Evolutionary conservation across 495 filamentous ascomycete genomes (phyloP).

Genomic region (Talaromyces adpressus): DNA sequence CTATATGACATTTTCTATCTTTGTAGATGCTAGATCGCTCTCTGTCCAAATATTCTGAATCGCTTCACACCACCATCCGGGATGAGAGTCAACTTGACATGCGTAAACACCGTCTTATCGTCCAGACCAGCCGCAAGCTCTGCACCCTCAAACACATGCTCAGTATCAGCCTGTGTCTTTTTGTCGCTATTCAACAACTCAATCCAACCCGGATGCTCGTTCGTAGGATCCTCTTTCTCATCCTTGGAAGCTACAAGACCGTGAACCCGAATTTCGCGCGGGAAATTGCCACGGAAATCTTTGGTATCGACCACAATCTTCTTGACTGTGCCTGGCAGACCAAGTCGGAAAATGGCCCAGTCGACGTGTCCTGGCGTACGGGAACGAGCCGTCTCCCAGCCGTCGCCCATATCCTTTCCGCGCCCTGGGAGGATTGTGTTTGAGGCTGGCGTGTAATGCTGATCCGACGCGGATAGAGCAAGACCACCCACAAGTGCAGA

Average conservation of each 20-base stretch:
- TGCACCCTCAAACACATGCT: constrained; percentile 61
- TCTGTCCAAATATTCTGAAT: constrained; percentile 70
- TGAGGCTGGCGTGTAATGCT: constrained; percentile 78
- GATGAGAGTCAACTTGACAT: constrained; percentile 84
- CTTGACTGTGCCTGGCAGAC: constrained; percentile 61
- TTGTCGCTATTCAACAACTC: constrained; percentile 59
- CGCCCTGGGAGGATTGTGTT: constrained; percentile 81
- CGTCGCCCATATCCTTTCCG: constrained; percentile 88
- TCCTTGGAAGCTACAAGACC: constrained; percentile 49
- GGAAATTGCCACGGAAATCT: constrained; percentile 87
- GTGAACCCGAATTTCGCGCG: constrained; percentile 59
- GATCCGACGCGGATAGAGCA: constrained; percentile 68
- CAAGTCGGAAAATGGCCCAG: constrained; percentile 77
- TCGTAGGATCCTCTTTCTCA: constrained; percentile 44
- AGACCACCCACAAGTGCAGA: constrained; percentile 77
- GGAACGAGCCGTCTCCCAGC: constrained; percentile 86
- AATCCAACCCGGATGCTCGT: constrained; percentile 61
- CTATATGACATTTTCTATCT: not conserved
- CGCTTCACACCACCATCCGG: constrained; percentile 91
- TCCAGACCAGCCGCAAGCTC: constrained; percentile 26
- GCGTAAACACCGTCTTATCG: constrained; percentile 51
- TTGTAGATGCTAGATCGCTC: constrained; percentile 20
- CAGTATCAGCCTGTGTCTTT: constrained; percentile 67
- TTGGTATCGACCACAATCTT: constrained; percentile 80
- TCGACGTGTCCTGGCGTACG: constrained; percentile 72